Evolutionary conservation across 208 protist genomes (phyloP), one percentile per base, ranked within the genome.

Genomic region (Trypanosoma congolense): DNA sequence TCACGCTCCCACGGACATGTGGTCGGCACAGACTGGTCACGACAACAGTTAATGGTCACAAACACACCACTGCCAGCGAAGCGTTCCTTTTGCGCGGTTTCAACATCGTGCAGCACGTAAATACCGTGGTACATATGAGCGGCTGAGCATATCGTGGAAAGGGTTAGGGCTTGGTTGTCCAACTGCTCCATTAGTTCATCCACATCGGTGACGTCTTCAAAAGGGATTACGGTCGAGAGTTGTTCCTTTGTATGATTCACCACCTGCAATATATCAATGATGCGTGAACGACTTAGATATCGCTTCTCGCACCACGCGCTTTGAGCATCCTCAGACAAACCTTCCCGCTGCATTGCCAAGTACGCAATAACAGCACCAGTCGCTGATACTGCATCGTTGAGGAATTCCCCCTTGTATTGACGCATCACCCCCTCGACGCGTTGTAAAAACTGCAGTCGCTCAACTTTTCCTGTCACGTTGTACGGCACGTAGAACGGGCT

Each of bases 191-290:
- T 51, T 6, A 88, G 58, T 41, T 75, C 67, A 53, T 88, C 83
- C 14, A 86, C 60, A 61, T 92, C 83, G 0, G 29, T 66, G 8
- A 84, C 67, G 38, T 92, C 68, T 30, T 74, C 70, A 43, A 87
- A 87, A 14, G 79, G 77, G 25, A 85, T 42, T 19, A 82, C 64
- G 14, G 75, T 56, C 21, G 56, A 61, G 57, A 85, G 66, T 62
- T 92, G 83, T 53, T 85, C 78, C 58, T 77, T 84, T 41, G 84
- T 84, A 63, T 92, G 83, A 22, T 49, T 28, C 41, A 83, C 73
- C 25, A 88, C 53, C 56, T 80, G 73, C 22, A 88, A 47, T 19
- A 71, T 86, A 45, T 88, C 80, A 9, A 70, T 49, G 26, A 87
- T 65, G 18, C 83, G 79, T 18, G 69, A 75, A 12, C 75, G 77